Evolutionary conservation across 2,329 filamentous ascomycete species (phyloP).

Genomic region (Bertia moriformis): DNA sequence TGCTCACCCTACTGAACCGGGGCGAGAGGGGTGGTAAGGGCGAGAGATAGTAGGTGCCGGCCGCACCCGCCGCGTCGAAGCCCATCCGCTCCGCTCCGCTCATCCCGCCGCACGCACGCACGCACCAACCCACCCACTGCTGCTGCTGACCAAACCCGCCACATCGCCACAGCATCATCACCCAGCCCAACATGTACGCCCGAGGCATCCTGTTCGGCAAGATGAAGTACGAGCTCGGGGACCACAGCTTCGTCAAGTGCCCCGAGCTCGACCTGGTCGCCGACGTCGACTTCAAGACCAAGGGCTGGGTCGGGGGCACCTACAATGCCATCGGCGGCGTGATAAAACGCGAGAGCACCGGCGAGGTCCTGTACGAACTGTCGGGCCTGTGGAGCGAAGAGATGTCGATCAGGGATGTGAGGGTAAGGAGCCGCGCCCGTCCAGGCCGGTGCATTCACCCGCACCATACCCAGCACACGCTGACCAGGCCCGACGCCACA

Average conservation of each 20-base stretch:
- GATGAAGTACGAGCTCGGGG: constrained; percentile 98
- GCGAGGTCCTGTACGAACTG: constrained; percentile 77
- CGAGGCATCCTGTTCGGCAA: constrained; percentile 92
- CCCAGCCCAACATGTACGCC: constrained; percentile 98
- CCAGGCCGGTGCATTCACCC: constrained; percentile 4
- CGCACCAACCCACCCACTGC: no score
- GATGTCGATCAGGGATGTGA: constrained; percentile 78
- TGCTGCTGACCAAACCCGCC: neutral
- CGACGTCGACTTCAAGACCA: constrained; percentile 96
- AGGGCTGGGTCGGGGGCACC: constrained; percentile 88
- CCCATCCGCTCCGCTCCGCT: neutral
- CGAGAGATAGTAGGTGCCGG: constrained; percentile 84
- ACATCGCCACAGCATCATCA: constrained; percentile 56
- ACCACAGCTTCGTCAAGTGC: constrained; percentile 85
- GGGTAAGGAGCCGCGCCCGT: constrained; percentile 42
- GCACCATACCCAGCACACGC: neutral
- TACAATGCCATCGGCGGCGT: constrained; percentile 90
- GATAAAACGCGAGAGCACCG: constrained; percentile 77
- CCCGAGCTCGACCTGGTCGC: constrained; percentile 74
- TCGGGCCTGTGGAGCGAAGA: constrained; percentile 87
- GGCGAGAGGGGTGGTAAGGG: constrained; percentile 51
- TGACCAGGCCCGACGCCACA: constrained; percentile 24
- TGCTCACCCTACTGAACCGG: constrained; percentile 68
- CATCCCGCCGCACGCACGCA: neutral
- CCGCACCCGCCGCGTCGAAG: neutral